Base-by-base conservation (phyloP, 768 basidiomycete genomes). In the Kondoa malvinella region DNA sequence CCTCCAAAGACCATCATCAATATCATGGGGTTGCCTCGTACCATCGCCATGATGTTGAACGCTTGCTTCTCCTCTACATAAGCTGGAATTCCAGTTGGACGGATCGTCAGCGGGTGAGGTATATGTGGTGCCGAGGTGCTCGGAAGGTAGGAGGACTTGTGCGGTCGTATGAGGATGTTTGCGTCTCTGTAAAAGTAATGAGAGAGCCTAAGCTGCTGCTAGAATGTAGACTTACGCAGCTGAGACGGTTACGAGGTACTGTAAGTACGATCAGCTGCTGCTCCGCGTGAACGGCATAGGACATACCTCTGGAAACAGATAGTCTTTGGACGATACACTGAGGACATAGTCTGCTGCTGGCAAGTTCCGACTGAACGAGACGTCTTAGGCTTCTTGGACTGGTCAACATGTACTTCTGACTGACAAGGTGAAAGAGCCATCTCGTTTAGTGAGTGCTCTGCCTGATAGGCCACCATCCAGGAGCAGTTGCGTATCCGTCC, bases 1-100 rank as follows among this genome's bases (percentile, higher is more conserved):
- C 26, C 61, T 27, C 61, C 61, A 4, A 27, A 27, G 16, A 63
- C 61, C 61, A 63, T 63, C 26, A 63, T 17, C 27, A 63, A 16
- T 27, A 63, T 63, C 29, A 63, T 3, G 12, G 61, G 61, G 61
- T 63, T 63, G 27, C 29, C 27, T 17, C 8, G 3, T 3, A 63
- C 12, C 61, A 63, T 27, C 16, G 29, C 61, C 3, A 32, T 32
- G 12, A 34, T 12, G 32, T 27, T 12, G 32, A 63, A 63, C 3
- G 61, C n/a, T 33, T 29, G 4, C 16, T 31, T 32, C n/a, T 16
- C 29, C 12, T 63, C 61, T 3, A 63, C 61, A 29, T 63, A 63
- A 26, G n/a, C 26, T 12, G 15, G 16, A 3, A 16, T 33, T n/a
- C 15, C 30, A 3, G n/a, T 27, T 33, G 61, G 61, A 8, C 8